These are phyloP conservation scores for Hypoxylon intermedium DNA, from an alignment of 495 filamentous ascomycete species.

Conservation along the genomic window DNA sequence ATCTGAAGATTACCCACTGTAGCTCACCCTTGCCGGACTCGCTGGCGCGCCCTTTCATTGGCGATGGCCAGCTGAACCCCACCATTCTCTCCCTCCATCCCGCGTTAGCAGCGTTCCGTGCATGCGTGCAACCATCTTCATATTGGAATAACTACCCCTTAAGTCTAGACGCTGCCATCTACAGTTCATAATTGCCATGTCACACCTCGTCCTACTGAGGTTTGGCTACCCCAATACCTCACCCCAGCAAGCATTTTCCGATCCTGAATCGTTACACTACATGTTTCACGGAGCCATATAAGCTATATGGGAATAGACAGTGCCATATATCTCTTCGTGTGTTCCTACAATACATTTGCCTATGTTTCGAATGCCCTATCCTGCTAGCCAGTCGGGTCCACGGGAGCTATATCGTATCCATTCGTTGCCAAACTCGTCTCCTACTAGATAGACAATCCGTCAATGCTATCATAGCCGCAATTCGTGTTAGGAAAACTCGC, in stretches of 20 bases:
- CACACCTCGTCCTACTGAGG: conserved; percentile 34
- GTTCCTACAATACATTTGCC: conserved; percentile 12
- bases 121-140: conserved; percentile 19
- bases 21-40: conserved; percentile 16
- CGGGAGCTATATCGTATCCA: conserved; percentile 12
- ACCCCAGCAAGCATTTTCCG: conserved; percentile 28
- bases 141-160: conserved; percentile 21
- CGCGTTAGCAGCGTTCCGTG: conserved; percentile 24
- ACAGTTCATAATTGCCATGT: conserved; percentile 28
- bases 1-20: conserved; percentile 12
- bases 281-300: conserved; percentile 38
- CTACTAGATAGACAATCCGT: conserved; percentile 15
- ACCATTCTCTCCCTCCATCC: conserved; percentile 25
- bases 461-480: conserved; percentile 4
- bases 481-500: conserved; percentile 8
- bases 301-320: conserved; percentile 31
- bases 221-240: conserved; percentile 29
- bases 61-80: conserved; percentile 30
- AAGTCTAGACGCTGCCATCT: conserved; percentile 30
- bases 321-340: conserved; percentile 27
- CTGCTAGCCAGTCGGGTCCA: conserved; percentile 17
- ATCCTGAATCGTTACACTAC: conserved; percentile 26
- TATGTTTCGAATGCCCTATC: conserved; percentile 20
- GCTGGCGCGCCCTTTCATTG: conserved; percentile 14
- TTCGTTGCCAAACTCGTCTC: conserved; percentile 5